Base-by-base conservation (phyloP, 164 flowering plant species). In the Santalum album region DNA sequence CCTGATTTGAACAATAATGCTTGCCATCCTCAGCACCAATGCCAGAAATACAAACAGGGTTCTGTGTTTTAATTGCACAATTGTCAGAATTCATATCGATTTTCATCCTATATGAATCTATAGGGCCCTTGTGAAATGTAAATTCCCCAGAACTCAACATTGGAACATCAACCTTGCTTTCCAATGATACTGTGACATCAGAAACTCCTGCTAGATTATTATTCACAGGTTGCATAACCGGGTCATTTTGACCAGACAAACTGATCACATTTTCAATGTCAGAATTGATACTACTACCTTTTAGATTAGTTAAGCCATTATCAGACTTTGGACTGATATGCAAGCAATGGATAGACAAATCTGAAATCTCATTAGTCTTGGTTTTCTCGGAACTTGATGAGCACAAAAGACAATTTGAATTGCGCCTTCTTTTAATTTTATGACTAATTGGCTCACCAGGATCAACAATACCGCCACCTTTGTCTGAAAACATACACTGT, bases 351-450 rank as follows among this genome's bases (percentile, higher is more conserved):
- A 22, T 26, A 11, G 43, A 46, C 47, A 10, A 40, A 49, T 38
- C 60, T 21, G 61, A 7, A 54, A n/a, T 26, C 43, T 54, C 50
- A 48, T 53, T 17, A 51, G 18, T 20, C 35, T 47, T 55, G 1
- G n/a, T 51, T 52, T 60, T 66, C 58, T 58, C 54, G 20, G 43
- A 9, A 51, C 15, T 39, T 10, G 35, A 40, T 18, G 51, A 49
- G 32, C 40, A 39, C 36, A 44, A 19, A 18, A 43, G 36, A 25
- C 52, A 25, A 48, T 32, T 42, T 36, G 51, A 56, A 10, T 23
- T 34, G 2, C 39, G 49, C 44, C 23, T 59, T 49, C 58, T 48
- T 12, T 42, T 54, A 27, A 21, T 24, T 29, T 40, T 35, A 39
- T 20, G 23, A 6, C 32, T 21, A 40, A 15, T 12, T 36, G 34